phyloP scores from a whole-genome alignment of 164 flowering plant species.

The Vitis vinifera region DNA sequence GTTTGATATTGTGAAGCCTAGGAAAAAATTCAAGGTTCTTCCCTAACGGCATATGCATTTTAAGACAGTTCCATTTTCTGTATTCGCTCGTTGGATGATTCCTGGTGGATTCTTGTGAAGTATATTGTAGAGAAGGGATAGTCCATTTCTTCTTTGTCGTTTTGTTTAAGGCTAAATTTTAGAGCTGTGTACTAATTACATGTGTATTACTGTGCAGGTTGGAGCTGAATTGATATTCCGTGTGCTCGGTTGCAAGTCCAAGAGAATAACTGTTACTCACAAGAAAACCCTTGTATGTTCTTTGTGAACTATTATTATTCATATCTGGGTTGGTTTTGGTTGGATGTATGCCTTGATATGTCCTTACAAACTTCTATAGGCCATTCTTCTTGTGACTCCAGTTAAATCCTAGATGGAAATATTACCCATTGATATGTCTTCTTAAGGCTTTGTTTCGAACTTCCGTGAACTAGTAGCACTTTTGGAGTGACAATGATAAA shows the following conservation, averaged over 20 bases:
- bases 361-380: not conserved
- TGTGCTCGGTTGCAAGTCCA: slow-evolving; percentile 93
- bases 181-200: not conserved
- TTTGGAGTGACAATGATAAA: no score
- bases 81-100: not conserved
- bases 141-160: not conserved
- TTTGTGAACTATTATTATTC: not conserved
- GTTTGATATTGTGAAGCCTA: slow-evolving; percentile 75
- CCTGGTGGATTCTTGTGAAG: not conserved
- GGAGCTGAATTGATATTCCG: slow-evolving; percentile 86
- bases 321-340: not conserved
- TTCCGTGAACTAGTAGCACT: not conserved
- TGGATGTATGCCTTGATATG: not conserved
- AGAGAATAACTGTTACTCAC: slow-evolving; percentile 92
- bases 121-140: not conserved
- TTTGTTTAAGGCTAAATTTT: not conserved
- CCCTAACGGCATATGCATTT: not conserved
- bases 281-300: slow-evolving; percentile 87
- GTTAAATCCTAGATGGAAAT: no score
- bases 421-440: no score
- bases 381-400: no score
- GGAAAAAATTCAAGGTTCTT: slow-evolving; percentile 82
- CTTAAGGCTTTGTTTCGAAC: not conserved
- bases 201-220: slow-evolving; percentile 45
- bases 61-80: not conserved